Evolutionary conservation across 495 filamentous ascomycete genomes (phyloP).

Genomic region (Pseudoneurospora amorphoporcata): DNA sequence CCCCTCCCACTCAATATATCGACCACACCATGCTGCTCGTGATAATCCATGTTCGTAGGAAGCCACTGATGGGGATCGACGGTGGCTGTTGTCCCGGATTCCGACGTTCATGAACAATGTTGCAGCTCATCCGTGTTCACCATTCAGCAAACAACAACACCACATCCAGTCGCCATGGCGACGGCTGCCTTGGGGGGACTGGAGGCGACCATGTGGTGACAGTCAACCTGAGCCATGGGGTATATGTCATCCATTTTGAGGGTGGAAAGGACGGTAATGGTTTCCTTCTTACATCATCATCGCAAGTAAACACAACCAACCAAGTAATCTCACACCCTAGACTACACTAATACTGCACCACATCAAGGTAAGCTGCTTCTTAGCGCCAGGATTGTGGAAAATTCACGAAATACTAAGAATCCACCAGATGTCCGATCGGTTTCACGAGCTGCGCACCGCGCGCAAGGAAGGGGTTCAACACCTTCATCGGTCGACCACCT

Average conservation of each 20-base stretch:
- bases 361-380: background rate
- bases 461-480: background rate
- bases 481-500: background rate
- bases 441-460: background rate
- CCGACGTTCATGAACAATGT: background rate
- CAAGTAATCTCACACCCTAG: background rate
- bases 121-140: background rate
- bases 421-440: background rate
- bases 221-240: background rate
- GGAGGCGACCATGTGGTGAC: background rate
- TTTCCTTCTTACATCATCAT: background rate
- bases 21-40: background rate
- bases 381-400: background rate
- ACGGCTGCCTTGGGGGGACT: background rate
- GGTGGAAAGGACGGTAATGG: background rate
- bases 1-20: background rate
- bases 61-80: background rate
- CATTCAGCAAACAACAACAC: background rate
- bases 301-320: background rate
- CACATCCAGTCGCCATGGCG: background rate
- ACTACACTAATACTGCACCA: background rate
- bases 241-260: background rate
- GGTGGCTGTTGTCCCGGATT: background rate
- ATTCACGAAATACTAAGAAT: background rate
- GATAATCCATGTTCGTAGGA: background rate